Evolutionary conservation across 2,329 filamentous ascomycete species (phyloP).

Genomic region (Didymella exigua): DNA sequence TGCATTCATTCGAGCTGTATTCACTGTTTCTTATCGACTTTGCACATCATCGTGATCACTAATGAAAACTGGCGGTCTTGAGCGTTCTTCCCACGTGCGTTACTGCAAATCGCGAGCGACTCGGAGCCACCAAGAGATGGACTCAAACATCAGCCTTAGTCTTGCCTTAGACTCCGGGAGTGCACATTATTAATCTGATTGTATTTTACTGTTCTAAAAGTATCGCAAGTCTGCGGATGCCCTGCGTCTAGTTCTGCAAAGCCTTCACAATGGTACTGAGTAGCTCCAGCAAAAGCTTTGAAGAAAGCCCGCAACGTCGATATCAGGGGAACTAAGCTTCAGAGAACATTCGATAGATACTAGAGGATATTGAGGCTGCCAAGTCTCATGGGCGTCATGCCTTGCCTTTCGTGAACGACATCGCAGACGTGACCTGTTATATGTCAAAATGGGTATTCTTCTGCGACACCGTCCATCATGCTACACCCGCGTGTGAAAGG

Average conservation of each 20-base stretch:
- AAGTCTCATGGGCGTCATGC: not conserved
- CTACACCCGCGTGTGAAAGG: conserved; percentile 6
- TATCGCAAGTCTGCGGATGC: too few species aligned
- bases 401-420: not conserved
- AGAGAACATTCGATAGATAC: not conserved
- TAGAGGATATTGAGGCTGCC: not conserved
- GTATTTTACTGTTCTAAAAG: not conserved
- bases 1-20: not conserved
- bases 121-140: not conserved
- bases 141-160: not conserved
- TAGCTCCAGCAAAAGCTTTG: not conserved
- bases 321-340: not conserved
- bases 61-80: not conserved
- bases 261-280: not conserved
- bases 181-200: not conserved
- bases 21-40: not conserved
- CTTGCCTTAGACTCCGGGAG: not conserved
- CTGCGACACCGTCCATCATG: conserved; percentile 10
- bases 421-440: conserved; percentile 1
- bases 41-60: not conserved
- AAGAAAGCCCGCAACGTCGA: not conserved
- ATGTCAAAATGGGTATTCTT: not conserved
- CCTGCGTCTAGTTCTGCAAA: not conserved
- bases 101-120: not conserved
- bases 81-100: not conserved